phyloP scores from a whole-genome alignment of 2,329 filamentous ascomycete genomes.

The Fusarium subglutinans region DNA sequence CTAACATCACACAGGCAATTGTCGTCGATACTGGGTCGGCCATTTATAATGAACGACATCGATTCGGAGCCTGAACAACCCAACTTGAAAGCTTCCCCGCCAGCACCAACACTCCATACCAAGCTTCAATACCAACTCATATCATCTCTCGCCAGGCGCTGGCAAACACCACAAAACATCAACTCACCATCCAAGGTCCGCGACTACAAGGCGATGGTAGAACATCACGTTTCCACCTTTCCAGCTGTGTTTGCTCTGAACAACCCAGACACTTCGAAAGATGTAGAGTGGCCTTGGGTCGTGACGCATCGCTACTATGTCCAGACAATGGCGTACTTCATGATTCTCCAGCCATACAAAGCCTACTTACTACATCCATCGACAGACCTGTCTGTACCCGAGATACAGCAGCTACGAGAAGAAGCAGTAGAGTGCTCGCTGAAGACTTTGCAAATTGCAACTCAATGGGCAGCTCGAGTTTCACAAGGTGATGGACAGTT shows the following conservation, averaged over 20 bases:
- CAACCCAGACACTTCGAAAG: not conserved
- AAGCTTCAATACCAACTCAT: slow-evolving; percentile 11
- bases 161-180: slow-evolving; percentile 10
- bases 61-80: not conserved
- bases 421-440: not conserved
- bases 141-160: slow-evolving; percentile 1
- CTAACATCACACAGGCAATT: not conserved
- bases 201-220: not conserved
- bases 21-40: not conserved
- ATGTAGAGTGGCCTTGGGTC: slow-evolving; percentile 3
- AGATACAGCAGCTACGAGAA: not conserved
- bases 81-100: fast-evolving
- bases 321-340: slow-evolving; percentile 13
- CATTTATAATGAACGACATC: slow-evolving; percentile 7
- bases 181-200: not conserved
- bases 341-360: slow-evolving; percentile 16
- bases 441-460: not conserved
- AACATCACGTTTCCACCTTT: not conserved
- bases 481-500: slow-evolving; percentile 2
- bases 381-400: not conserved
- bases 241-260: not conserved
- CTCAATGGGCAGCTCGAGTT: slow-evolving; percentile 1
- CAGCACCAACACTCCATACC: slow-evolving; percentile 4
- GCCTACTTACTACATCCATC: not conserved
- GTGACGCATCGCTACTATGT: slow-evolving; percentile 10